Base-by-base conservation (phyloP, 441 rosid genomes). In the Metrosideros polymorpha region DNA sequence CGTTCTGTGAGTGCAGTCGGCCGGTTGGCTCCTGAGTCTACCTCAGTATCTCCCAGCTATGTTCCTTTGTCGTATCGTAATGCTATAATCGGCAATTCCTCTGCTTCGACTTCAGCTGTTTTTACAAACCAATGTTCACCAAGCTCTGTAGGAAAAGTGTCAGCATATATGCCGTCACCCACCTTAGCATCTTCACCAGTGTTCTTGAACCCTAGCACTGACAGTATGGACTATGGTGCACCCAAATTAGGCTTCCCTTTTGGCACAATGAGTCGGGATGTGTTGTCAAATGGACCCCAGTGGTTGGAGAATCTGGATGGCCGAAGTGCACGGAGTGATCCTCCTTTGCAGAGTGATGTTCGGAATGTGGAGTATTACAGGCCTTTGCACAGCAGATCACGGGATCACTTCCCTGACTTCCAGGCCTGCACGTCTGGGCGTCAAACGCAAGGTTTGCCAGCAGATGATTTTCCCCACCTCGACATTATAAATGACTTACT, bases 401-500 rank as follows among this genome's bases (percentile, higher is more conserved):
- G 35, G 66, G 94, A 89, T 53, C 90, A 89, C 57, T 79, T 89
- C 79, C 66, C 87, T 25, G 93, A 90, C 87, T 66, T 90, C 71
- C 88, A 89, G 63, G 91, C 94, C 45, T 87, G 93, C 59, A 86
- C 92, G 75, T 92, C 94, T 47, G 92, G 96, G 61, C 92, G 93
- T 85, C 94, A 88, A 77, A 85, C 88, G 24, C 94, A 92, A 84
- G 94, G 93, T 89, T 91, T 85, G 32, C 85, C 91, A 43, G 93
- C 91, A 4, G 98, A 96, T 87, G 99, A 97, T 86, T 97, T 95
- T 88, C 99, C 99, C 8, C 99, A 97, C 88, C 93, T 96, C 7
- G 98, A 94, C 86, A 97, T 97, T 88, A 97, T 96, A 91, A 97
- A 97, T 56, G 99, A 97, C 87, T 89, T 96, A 89, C 98, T 97